Percentiles rank a stretch among this genome's conserved stretches.
Evolutionary conservation across 495 filamentous ascomycete species (phyloP).

Genomic region (Penicillium herquei): DNA sequence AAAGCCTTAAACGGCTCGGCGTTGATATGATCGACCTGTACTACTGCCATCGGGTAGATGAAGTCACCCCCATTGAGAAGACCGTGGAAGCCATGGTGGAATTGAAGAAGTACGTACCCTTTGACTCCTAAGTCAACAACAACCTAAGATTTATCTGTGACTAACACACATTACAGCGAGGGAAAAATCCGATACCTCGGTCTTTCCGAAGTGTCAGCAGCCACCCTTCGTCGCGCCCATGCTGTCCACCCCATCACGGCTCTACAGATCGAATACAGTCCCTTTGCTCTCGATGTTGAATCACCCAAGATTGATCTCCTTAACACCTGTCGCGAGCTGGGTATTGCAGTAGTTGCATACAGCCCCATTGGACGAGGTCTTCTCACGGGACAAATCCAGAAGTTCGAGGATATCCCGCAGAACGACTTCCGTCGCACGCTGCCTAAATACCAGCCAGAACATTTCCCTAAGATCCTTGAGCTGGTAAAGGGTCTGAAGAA

Average conservation of each 20-base stretch:
- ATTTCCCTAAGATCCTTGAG: conserved; percentile 51
- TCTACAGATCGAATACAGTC: conserved; percentile 63
- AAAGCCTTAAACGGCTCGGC: conserved; percentile 51
- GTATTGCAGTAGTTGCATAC: conserved; percentile 59
- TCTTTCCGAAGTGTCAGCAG: conserved; percentile 53
- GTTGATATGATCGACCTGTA: conserved; percentile 59
- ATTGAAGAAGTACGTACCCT: conserved; percentile 39
- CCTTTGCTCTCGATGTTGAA: conserved; percentile 61
- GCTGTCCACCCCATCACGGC: conserved; percentile 59
- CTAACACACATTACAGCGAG: conserved; percentile 34
- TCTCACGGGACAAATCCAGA: conserved; percentile 48
- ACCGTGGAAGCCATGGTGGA: conserved; percentile 61
- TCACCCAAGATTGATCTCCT: conserved; percentile 43
- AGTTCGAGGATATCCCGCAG: conserved; percentile 42
- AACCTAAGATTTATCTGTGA: too few relatives aligned
- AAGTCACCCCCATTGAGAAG: conserved; percentile 50
- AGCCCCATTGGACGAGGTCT: conserved; percentile 62
- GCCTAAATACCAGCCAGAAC: conserved; percentile 53
- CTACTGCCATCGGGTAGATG: conserved; percentile 47
- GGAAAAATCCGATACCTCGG: conserved; percentile 55
- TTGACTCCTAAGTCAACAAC: background rate
- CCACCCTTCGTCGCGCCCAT: conserved; percentile 60
- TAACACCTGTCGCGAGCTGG: conserved; percentile 58
- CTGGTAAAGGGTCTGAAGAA: conserved; percentile 40
- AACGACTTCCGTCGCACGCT: conserved; percentile 33